Conservation (phyloP, 1,139 yeast genomes). For the Hanseniaspora uvarum region DNA sequence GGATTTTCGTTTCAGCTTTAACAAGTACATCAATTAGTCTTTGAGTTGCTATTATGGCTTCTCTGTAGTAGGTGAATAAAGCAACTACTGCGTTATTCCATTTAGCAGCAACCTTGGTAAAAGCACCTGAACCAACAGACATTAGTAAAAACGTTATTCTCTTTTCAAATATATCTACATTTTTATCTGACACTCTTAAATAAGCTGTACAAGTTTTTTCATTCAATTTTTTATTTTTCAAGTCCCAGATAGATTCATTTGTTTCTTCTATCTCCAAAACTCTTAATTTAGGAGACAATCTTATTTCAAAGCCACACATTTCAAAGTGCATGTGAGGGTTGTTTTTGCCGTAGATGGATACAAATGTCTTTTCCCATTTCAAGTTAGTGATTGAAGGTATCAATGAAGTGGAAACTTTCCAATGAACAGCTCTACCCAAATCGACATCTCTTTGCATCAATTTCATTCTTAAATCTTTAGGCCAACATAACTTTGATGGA, state of each 20-base stretch:
- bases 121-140: slow-evolving; percentile 94
- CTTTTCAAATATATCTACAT: slow-evolving; percentile 69
- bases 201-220: slow-evolving; percentile 87
- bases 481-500: slow-evolving; percentile 90
- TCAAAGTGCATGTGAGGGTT: slow-evolving; percentile 80
- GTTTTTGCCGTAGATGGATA: slow-evolving; percentile 81
- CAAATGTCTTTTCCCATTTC: slow-evolving; percentile 72
- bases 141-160: slow-evolving; percentile 80
- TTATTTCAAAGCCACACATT: slow-evolving; percentile 91
- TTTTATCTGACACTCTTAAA: slow-evolving; percentile 71
- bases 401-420: slow-evolving; percentile 76
- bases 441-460: slow-evolving; percentile 85
- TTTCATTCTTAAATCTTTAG: slow-evolving; percentile 82
- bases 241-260: slow-evolving; percentile 86
- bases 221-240: slow-evolving; percentile 58
- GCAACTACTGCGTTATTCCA: slow-evolving; percentile 94
- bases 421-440: slow-evolving; percentile 80
- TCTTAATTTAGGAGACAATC: slow-evolving; percentile 70
- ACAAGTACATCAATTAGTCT: slow-evolving; percentile 70
- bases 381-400: slow-evolving; percentile 66
- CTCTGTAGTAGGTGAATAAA: slow-evolving; percentile 79
- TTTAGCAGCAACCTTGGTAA: slow-evolving; percentile 85
- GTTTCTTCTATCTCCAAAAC: slow-evolving; percentile 41
- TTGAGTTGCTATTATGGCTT: slow-evolving; percentile 82
- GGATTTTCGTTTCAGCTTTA: slow-evolving; percentile 85